phyloP scores from a whole-genome alignment of 805 yeast genomes.

The Metschnikowia continentalis region DNA sequence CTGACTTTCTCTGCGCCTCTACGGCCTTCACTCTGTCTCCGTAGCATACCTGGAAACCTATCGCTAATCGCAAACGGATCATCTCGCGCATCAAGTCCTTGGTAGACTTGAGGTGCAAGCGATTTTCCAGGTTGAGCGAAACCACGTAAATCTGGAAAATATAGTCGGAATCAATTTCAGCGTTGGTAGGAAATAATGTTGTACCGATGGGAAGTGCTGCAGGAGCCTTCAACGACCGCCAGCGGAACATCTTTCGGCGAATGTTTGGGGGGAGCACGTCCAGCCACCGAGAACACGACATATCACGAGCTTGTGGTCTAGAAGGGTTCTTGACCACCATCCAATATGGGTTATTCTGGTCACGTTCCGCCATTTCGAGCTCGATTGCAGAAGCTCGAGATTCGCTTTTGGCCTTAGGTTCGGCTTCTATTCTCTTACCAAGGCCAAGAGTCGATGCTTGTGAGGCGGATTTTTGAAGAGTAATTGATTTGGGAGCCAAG shows the following conservation, averaged over 20 bases:
- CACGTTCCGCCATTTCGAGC: conserved; percentile 9
- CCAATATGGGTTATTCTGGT: conserved; percentile 27
- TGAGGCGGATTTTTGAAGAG: neutral
- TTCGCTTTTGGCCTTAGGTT: conserved; percentile 3
- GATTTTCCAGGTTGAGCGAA: conserved; percentile 56
- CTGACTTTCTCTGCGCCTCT: conserved; percentile 56
- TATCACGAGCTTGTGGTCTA: conserved; percentile 31
- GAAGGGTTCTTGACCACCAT: conserved; percentile 63
- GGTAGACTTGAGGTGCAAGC: conserved; percentile 47
- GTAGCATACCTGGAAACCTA: conserved; percentile 88
- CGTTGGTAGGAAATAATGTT: conserved; percentile 65
- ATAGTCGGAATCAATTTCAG: conserved; percentile 67
- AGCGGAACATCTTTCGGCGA: conserved; percentile 67
- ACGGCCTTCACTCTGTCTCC: conserved; percentile 64
- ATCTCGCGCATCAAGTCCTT: conserved; percentile 72
- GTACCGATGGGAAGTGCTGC: conserved; percentile 87
- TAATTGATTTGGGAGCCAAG: neutral
- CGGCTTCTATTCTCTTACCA: neutral
- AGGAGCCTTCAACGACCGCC: conserved; percentile 92
- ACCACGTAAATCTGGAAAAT: conserved; percentile 83
- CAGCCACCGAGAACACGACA: conserved; percentile 62
- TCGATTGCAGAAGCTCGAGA: conserved; percentile 11
- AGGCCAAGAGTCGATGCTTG: too few relatives aligned
- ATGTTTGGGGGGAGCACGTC: conserved; percentile 79
- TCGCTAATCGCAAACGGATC: conserved; percentile 74